Evolutionary conservation across 2,329 filamentous ascomycete species (phyloP).

Genomic region (Hirsutella minnesotensis): DNA sequence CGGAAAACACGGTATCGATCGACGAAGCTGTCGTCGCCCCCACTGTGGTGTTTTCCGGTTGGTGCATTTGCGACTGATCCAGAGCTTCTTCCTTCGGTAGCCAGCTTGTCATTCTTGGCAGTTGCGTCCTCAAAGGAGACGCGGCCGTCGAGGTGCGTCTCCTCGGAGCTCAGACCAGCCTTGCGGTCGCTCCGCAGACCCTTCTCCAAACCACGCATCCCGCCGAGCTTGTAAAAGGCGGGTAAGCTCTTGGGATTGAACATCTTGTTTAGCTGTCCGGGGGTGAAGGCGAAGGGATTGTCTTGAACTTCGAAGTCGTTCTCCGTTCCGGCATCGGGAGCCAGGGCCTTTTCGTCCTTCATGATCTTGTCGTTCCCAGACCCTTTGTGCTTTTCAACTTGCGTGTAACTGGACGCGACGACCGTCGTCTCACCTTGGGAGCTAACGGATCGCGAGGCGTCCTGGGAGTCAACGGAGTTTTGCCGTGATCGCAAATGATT

Average conservation of each 20-base stretch:
- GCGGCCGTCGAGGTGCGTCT: conserved; percentile 30
- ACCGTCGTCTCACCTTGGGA: conserved; percentile 54
- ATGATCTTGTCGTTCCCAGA: conserved; percentile 43
- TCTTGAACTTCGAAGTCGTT: conserved; percentile 62
- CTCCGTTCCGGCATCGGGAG: conserved; percentile 65
- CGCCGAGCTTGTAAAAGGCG: not conserved
- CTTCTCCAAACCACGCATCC: not conserved
- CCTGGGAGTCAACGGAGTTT: conserved; percentile 58
- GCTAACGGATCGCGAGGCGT: conserved; percentile 44
- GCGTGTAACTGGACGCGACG: conserved; percentile 31
- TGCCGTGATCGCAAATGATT: conserved; percentile 45
- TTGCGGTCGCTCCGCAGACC: not conserved
- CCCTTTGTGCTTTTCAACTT: conserved; percentile 26
- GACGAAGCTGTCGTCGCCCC: too few relatives aligned
- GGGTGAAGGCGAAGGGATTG: conserved; percentile 77
- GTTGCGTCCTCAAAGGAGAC: conserved; percentile 22
- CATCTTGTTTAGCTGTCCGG: conserved; percentile 31
- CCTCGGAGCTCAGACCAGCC: not conserved
- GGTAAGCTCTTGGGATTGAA: not conserved
- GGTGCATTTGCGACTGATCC: too few relatives aligned
- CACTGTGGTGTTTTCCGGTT: too few relatives aligned
- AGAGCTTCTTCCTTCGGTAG: too few relatives aligned
- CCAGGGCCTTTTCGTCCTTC: conserved; percentile 56
- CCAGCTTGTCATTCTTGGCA: too few relatives aligned
- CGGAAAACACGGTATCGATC: too few relatives aligned